Evolutionary conservation across 176 grass and related monocot genomes (phyloP), one percentile per base, ranked within the genome.

Genomic region (Carex parvula): DNA sequence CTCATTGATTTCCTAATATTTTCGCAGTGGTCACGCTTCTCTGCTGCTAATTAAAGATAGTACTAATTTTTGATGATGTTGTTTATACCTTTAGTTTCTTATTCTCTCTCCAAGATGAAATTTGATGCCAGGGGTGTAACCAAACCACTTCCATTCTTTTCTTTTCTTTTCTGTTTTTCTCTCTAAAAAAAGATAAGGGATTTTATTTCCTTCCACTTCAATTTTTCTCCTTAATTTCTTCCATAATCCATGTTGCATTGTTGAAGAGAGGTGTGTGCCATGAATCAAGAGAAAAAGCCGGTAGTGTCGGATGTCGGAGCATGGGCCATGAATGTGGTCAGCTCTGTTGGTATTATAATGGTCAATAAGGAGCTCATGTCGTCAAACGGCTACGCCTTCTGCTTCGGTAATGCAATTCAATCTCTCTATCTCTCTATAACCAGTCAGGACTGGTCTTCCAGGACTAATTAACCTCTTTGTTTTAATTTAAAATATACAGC

Each of bases 351-450:
- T 46, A 89, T 97, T 80, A 97, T 97, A 79, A 97, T 97, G 94
- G 89, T 86, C 63, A 97, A 97, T 84, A 97, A 97, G 92, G 90
- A 94, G 87, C 94, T 97, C 84, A 94, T 97, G 94, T 97, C 94
- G 65, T 82, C 92, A 37, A 81, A 57, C 84, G 94, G 94, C 81
- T 97, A 97, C 83, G 87, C 73, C 84, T 97, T 97, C 90, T 60
- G 83, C 90, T 97, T 97, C 70, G 92, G 94, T 97, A 97, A 41
- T 59, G 9, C 58, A 2, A 24, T 18, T 26, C 8, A 53, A 10
- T 41, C 8, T 56, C 63, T 29, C 78, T 29, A 14, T 70, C 44
- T 41, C 16, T 16, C 32, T n/a, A 6, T 53, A 60, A 32, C 5
- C 20, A 61, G 8, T 79, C 30, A 39, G 42, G 20, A 62, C 64